Percentiles rank a stretch among this genome's conserved stretches.
These are phyloP conservation scores for Pascua guehoae DNA, from an alignment of 1,284 basidiomycete genomes.

Conservation along the genomic window DNA sequence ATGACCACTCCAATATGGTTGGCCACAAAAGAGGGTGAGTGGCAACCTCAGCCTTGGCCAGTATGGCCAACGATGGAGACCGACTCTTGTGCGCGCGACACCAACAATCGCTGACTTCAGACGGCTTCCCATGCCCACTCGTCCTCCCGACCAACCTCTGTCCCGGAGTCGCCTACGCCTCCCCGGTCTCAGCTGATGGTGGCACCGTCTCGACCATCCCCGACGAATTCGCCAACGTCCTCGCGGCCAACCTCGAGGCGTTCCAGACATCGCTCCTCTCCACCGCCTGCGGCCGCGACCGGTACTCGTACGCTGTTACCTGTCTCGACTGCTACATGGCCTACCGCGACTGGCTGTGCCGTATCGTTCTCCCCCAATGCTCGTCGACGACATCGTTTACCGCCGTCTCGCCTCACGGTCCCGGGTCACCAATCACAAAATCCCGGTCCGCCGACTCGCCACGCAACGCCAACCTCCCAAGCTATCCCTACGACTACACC, in stretches of 20 bases:
- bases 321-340: conserved; percentile 71
- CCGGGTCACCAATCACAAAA: conserved; percentile 38
- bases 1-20: conserved; percentile 41
- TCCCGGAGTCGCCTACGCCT: conserved; percentile 65
- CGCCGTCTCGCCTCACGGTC: conserved; percentile 40
- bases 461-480: conserved; percentile 22
- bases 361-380: conserved; percentile 68
- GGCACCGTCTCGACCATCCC: conserved; percentile 53
- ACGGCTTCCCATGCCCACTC: conserved; percentile 67
- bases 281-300: conserved; percentile 68
- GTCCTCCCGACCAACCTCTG: conserved; percentile 69
- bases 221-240: conserved; percentile 51
- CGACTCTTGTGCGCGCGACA: background rate
- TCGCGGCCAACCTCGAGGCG: conserved; percentile 63
- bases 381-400: conserved; percentile 42
- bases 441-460: conserved; percentile 51
- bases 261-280: conserved; percentile 69
- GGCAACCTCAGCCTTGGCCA: no score
- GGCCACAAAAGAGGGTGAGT: conserved; percentile 43
- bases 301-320: conserved; percentile 70
- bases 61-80: no score
- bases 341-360: conserved; percentile 76
- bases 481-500: conserved; percentile 52
- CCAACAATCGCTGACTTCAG: conserved; percentile 44
- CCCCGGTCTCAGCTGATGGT: conserved; percentile 56